Evolutionary conservation across 2,329 filamentous ascomycete species (phyloP).

Genomic region (Aureobasidium sp.): DNA sequence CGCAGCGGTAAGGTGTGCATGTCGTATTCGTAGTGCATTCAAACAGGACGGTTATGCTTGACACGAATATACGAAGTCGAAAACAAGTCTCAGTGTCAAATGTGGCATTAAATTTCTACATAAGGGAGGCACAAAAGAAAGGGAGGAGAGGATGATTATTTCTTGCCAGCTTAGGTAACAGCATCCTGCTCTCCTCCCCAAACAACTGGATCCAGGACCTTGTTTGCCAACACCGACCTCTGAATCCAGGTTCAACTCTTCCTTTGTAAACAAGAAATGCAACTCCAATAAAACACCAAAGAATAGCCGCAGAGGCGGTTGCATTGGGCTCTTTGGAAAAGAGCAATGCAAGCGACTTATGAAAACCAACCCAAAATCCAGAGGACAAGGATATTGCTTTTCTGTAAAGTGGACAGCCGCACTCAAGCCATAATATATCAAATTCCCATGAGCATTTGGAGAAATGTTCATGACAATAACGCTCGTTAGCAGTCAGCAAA

Average conservation of each 20-base stretch:
- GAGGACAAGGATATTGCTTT: conserved; percentile 27
- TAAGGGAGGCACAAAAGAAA: conserved; percentile 14
- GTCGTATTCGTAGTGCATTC: too few species aligned
- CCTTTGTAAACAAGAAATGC: neutral
- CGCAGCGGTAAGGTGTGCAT: too few species aligned
- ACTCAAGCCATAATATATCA: conserved; percentile 24
- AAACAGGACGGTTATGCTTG: too few species aligned
- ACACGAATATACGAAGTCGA: neutral
- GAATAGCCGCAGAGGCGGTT: conserved; percentile 15
- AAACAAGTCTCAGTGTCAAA: neutral
- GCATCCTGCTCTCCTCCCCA: conserved; percentile 19
- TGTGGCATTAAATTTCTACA: conserved; percentile 13
- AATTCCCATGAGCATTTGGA: conserved; percentile 9
- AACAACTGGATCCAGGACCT: conserved; percentile 17
- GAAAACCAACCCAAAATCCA: conserved; percentile 29
- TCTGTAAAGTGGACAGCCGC: conserved; percentile 14
- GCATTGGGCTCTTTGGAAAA: neutral
- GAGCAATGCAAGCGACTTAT: conserved; percentile 5
- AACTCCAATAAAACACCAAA: conserved; percentile 12
- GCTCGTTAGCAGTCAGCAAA: conserved; percentile 16
- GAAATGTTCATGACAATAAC: neutral
- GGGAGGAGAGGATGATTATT: neutral
- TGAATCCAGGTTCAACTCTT: conserved; percentile 6
- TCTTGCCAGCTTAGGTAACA: conserved; percentile 20
- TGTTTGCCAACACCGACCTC: neutral